Evolutionary conservation across 192 early-diverging fungal genomes (phyloP).

Genomic region (Dissophora ornata): DNA sequence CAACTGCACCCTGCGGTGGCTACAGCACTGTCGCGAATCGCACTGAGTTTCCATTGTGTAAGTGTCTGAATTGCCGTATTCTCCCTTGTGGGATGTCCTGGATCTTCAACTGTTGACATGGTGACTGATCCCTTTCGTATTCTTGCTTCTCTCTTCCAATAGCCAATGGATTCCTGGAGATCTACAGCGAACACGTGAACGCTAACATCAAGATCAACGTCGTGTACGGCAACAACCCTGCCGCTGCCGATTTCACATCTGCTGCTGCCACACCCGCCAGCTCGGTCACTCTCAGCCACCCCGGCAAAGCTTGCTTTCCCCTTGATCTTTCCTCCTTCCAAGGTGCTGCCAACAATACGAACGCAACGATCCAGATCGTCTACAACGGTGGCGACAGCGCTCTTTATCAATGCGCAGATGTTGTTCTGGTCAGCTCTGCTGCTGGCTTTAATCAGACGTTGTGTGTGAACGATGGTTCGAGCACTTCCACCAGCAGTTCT

Average conservation of each 20-base stretch:
- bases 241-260: slow-evolving; percentile 51
- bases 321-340: slow-evolving; percentile 48
- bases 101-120: too few relatives aligned
- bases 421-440: slow-evolving; percentile 20
- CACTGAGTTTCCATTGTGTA: slow-evolving; percentile 59
- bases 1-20: slow-evolving; percentile 62
- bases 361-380: slow-evolving; percentile 66
- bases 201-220: slow-evolving; percentile 57
- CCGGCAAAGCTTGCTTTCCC: slow-evolving; percentile 53
- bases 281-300: slow-evolving; percentile 37
- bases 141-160: background rate
- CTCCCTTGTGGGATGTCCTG: too few relatives aligned
- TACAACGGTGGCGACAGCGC: slow-evolving; percentile 62
- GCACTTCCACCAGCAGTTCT: background rate
- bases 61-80: slow-evolving; percentile 2
- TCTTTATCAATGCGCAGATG: slow-evolving; percentile 59
- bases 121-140: background rate
- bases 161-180: slow-evolving; percentile 58
- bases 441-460: slow-evolving; percentile 25
- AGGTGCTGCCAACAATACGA: slow-evolving; percentile 55
- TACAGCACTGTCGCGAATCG: slow-evolving; percentile 53
- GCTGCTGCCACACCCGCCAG: slow-evolving; percentile 29
- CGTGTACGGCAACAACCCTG: slow-evolving; percentile 54
- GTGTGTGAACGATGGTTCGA: slow-evolving; percentile 17
- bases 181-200: slow-evolving; percentile 54